Base-by-base conservation (phyloP, 2,329 filamentous ascomycete genomes). In the Fusarium annulatum region DNA sequence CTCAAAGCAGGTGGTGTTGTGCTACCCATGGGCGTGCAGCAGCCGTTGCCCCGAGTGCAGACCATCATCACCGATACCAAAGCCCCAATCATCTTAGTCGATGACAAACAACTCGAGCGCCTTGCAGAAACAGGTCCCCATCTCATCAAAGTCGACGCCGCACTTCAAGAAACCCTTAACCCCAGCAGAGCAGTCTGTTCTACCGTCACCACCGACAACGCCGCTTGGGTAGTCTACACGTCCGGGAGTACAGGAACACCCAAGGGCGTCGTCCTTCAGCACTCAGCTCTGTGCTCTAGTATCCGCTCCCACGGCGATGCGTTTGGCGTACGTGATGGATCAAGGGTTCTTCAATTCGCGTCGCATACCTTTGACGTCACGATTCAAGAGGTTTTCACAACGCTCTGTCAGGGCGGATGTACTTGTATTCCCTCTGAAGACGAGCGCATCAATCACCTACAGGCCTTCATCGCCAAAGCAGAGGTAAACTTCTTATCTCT, bases 341-440 rank as follows among this genome's bases (percentile, higher is more conserved):
- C 55, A 5, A 34, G 41, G n/a, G 53, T 57, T 7, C 49, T 62
- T 9, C 60, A 62, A 46, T 62, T 62, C 14, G 60, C 60, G 21
- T 9, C 60, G 15, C 60, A 62, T 43, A 57, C 53, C 6, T 62
- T 62, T 16, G 60, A 62, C 30, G 60, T 58, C 8, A 62, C 60
- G 0, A 33, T 62, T 30, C 60, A 62, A 57, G 60, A 62, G 11
- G 53, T 58, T 0, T 58, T 62, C 26, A 62, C 60, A 9, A 62
- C 60, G 15, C 51, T 62, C 3, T 58, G 53, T 21, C 42, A 58
- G 16, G 53, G 53, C 4, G 60, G 60, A 1, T 62, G 60, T 58
- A 43, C 53, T 2, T 62, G 51, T 16, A 58, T 62, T 15, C 60
- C 60, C 5, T 62, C 60, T 4, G 60, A 62, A 38, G 51, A 62